Percentiles rank a stretch among this genome's conserved stretches.
Evolutionary conservation across 1,139 yeast species (phyloP).

Genomic region (Blastobotrys aristatus): DNA sequence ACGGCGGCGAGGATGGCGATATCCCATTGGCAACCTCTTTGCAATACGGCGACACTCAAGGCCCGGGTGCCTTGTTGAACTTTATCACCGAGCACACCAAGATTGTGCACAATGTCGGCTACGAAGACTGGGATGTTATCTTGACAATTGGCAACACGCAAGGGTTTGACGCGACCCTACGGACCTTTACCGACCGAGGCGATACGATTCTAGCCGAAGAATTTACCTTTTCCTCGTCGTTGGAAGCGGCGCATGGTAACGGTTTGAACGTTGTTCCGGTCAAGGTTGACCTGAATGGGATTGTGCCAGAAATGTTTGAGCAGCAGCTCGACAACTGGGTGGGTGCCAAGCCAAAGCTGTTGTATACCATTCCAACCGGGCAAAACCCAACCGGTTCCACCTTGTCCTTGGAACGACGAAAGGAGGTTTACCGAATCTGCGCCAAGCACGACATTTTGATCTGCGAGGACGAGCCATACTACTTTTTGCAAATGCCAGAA

Average conservation of each 20-base stretch:
- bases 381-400: conserved; percentile 95
- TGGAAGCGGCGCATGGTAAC: conserved; percentile 74
- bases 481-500: conserved; percentile 81
- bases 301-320: conserved; percentile 69
- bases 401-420: conserved; percentile 65
- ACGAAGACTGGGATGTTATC: conserved; percentile 62
- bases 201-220: conserved; percentile 81
- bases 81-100: conserved; percentile 78
- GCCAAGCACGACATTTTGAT: conserved; percentile 74
- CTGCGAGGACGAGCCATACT: conserved; percentile 92
- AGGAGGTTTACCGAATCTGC: conserved; percentile 62
- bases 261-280: conserved; percentile 68
- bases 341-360: conserved; percentile 65
- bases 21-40: conserved; percentile 77
- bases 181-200: conserved; percentile 74
- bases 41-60: conserved; percentile 85
- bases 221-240: conserved; percentile 72
- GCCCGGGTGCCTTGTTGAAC: conserved; percentile 61
- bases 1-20: conserved; percentile 44
- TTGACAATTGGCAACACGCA: conserved; percentile 80
- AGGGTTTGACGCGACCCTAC: conserved; percentile 78
- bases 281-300: conserved; percentile 73
- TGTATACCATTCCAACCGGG: conserved; percentile 87
- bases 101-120: conserved; percentile 54
- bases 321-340: conserved; percentile 64